Conservation (phyloP, 805 yeast species). For the Barnettozyma californica region DNA sequence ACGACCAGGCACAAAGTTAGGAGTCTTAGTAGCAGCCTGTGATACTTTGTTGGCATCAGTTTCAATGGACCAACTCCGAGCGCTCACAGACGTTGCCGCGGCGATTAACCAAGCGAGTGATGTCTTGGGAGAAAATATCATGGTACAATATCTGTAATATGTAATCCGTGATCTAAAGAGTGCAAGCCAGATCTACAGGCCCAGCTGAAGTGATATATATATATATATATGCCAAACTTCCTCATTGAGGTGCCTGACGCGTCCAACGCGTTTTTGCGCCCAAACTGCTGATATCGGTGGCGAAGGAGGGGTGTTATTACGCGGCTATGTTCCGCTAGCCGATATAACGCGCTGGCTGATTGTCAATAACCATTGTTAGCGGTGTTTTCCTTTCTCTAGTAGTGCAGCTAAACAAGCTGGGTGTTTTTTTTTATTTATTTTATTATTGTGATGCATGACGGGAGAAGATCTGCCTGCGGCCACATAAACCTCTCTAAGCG, state of each 20-base stretch:
- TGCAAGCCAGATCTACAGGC: neutral
- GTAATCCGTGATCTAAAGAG: neutral
- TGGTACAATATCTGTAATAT: neutral
- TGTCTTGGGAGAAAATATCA: neutral
- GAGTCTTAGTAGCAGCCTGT: neutral
- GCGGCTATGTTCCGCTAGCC: neutral
- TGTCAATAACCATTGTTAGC: neutral
- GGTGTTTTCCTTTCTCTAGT: neutral
- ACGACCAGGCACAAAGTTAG: constrained; percentile 11
- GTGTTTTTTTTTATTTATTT: neutral
- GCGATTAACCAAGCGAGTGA: neutral
- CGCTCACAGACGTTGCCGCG: neutral
- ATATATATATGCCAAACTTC: neutral
- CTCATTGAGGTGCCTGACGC: neutral
- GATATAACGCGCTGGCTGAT: no score
- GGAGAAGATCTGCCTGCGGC: neutral
- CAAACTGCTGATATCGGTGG: neutral
- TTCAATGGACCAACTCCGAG: neutral
- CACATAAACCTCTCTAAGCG: neutral
- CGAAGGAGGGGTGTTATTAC: neutral
- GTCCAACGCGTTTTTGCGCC: neutral
- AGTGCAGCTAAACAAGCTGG: neutral
- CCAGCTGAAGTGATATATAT: neutral
- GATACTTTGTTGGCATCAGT: neutral
- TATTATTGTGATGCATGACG: neutral